Evolutionary conservation across 2,329 filamentous ascomycete species (phyloP), one percentile per base, ranked within the genome.

Genomic region (Penicillium sp.): DNA sequence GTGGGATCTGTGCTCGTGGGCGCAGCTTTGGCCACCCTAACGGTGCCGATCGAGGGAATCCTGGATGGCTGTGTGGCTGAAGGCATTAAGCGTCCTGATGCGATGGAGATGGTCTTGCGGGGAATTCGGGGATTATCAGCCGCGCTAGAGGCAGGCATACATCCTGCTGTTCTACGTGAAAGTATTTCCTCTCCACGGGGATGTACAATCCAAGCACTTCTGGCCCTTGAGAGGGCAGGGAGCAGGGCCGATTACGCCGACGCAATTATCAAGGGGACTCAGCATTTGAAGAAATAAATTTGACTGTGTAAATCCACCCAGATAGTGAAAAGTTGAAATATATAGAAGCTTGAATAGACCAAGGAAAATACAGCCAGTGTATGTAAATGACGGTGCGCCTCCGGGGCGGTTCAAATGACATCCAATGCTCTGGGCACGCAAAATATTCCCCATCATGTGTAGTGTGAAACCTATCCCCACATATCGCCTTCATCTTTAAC

Each of bases 51-150:
- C n/a, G 86, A 88, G 63, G 82, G 82, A 1, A 75, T 86, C 45
- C 77, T 84, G 4, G 84, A 87, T 67, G 85, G 85, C 1, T 84
- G 79, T 37, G 84, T 88, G 4, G 84, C 84, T 0, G 86, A 86
- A 81, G 86, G 85, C 0, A 62, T 88, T 16, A 84, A 83, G 6
- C 70, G 84, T 31, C 80, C 80, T 0, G 84, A 87, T 64, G 84
- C 85, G 3, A 81, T 86, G 68, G 67, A 82, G 45, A 86, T 88
- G 84, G 82, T 84, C 57, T 81, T 85, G 7, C 84, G 86, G 73
- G 82, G 81, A 1, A 80, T 87, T 75, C 73, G 79, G 54, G 85
- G 85, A 5, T 82, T 84, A 0, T 80, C 83, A 10, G 82, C 79
- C 0, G 70, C 88, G 68, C 77, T 89, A 41, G 74, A 83, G 51